phyloP scores from a whole-genome alignment of 192 early-diverging fungal genomes.

The Entomortierella parvispora region DNA sequence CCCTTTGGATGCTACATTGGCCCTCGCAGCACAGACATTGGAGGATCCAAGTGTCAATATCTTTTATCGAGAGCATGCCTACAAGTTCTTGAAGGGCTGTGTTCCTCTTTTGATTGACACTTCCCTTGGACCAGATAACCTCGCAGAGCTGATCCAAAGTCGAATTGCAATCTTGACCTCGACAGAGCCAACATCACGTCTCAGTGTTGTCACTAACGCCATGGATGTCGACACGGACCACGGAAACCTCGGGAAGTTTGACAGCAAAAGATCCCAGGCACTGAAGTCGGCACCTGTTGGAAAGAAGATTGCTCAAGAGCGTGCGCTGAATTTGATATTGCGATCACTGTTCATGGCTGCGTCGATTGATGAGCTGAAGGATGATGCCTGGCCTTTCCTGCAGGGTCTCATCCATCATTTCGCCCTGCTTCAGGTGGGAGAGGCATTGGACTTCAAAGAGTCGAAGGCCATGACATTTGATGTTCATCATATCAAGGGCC shows the following conservation, averaged over 20 bases:
- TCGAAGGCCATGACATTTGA: slow-evolving; percentile 57
- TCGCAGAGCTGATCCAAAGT: slow-evolving; percentile 55
- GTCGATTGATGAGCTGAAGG: slow-evolving; percentile 65
- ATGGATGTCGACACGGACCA: slow-evolving; percentile 57
- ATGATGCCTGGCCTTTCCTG: slow-evolving; percentile 71
- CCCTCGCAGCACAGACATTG: slow-evolving; percentile 63
- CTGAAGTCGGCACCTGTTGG: slow-evolving; percentile 57
- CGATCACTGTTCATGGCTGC: slow-evolving; percentile 73
- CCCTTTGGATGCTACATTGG: slow-evolving; percentile 67
- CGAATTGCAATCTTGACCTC: slow-evolving; percentile 39
- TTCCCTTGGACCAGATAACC: slow-evolving; percentile 59
- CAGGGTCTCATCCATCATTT: slow-evolving; percentile 79
- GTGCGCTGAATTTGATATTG: slow-evolving; percentile 69
- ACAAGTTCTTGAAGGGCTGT: slow-evolving; percentile 74
- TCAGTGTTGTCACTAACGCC: slow-evolving; percentile 14
- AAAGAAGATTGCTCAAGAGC: slow-evolving; percentile 72
- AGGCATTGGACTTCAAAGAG: slow-evolving; percentile 68
- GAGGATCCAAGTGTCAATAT: slow-evolving; percentile 59
- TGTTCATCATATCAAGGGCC: slow-evolving; percentile 59
- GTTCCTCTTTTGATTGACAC: slow-evolving; percentile 75
- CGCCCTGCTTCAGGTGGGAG: slow-evolving; percentile 76
- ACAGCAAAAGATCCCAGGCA: slow-evolving; percentile 25
- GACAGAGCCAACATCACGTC: slow-evolving; percentile 19
- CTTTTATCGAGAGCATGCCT: slow-evolving; percentile 69
- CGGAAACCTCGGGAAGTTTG: slow-evolving; percentile 43